Evolutionary conservation across 495 filamentous ascomycete genomes (phyloP).

Genomic region (Trichoderma parareesei): DNA sequence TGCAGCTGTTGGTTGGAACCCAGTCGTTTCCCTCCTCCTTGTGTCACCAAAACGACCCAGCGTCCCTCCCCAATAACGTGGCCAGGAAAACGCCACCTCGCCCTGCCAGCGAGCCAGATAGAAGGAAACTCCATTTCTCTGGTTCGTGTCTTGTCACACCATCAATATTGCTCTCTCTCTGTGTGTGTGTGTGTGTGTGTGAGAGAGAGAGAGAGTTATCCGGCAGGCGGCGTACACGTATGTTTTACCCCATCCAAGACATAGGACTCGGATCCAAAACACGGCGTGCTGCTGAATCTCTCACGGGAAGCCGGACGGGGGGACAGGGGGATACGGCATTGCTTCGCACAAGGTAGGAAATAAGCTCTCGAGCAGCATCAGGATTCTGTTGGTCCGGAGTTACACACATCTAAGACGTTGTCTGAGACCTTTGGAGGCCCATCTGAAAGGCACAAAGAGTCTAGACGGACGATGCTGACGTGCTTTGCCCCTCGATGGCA

Average conservation of each 20-base stretch:
- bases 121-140: background rate
- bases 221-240: background rate
- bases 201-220: background rate
- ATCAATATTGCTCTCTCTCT: too few relatives aligned
- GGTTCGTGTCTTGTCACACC: too few relatives aligned
- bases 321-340: background rate
- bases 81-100: background rate
- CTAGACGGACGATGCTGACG: background rate
- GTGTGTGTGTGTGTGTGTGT: too few relatives aligned
- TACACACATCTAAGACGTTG: constrained; percentile 1
- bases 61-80: background rate
- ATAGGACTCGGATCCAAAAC: background rate
- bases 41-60: background rate
- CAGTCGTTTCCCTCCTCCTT: background rate
- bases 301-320: background rate
- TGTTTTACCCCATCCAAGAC: background rate
- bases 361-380: background rate
- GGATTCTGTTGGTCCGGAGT: background rate
- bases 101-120: background rate
- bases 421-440: background rate
- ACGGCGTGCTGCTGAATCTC: background rate
- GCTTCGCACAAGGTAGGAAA: background rate
- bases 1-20: constrained; percentile 4
- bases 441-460: background rate
- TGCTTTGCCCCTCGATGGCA: background rate